These are phyloP conservation scores for Chlamydomonas reinhardtii DNA, from an alignment of 163 green algal species.

Conservation along the genomic window DNA sequence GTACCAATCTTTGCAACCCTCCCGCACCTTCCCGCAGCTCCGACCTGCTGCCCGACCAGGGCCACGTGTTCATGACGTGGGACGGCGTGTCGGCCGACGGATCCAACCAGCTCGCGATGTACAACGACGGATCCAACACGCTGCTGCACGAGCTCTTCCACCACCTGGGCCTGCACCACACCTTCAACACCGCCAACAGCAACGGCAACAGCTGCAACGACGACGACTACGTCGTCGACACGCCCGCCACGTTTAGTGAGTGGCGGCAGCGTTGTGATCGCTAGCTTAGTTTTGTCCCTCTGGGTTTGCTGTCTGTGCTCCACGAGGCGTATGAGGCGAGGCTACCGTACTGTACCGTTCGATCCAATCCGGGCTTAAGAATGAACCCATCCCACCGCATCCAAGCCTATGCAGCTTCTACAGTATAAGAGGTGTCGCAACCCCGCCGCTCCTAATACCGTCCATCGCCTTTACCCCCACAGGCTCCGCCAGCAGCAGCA, in stretches of 20 bases:
- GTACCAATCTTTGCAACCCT: too few species aligned
- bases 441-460: too few species aligned
- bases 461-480: background rate
- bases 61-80: background rate
- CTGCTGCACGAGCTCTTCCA: conserved; percentile 7
- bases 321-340: too few species aligned
- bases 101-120: background rate
- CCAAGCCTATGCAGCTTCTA: too few species aligned
- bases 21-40: background rate
- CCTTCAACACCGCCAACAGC: background rate
- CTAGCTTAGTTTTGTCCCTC: too few species aligned
- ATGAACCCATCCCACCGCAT: too few species aligned
- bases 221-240: background rate
- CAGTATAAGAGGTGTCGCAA: too few species aligned
- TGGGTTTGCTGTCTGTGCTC: too few species aligned
- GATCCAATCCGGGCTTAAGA: too few species aligned
- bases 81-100: background rate
- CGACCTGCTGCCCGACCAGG: background rate
- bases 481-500: background rate
- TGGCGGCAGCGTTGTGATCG: background rate
- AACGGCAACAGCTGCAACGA: background rate
- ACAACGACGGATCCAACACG: background rate
- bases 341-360: too few species aligned
- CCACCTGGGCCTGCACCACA: conserved; percentile 11
- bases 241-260: background rate